Conservation (phyloP, 495 filamentous ascomycete species). For the Choiromyces venosus region DNA sequence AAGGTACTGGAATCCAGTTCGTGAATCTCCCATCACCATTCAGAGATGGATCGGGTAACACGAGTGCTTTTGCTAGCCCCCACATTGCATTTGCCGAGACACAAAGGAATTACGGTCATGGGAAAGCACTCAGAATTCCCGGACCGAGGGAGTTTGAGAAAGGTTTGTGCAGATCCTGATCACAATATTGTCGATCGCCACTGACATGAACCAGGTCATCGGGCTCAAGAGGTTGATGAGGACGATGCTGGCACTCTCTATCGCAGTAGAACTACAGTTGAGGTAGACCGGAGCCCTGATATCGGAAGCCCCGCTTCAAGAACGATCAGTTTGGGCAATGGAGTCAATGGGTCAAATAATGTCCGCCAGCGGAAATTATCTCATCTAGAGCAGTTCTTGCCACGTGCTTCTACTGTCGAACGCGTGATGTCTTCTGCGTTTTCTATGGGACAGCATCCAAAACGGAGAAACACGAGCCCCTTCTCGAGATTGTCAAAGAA, state of each 20-base stretch:
- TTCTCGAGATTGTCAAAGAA: constrained; percentile 31
- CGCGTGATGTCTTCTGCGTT: constrained; percentile 32
- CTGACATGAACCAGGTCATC: constrained; percentile 20
- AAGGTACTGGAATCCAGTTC: constrained; percentile 28
- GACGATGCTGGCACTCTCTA: constrained; percentile 34
- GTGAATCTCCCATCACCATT: constrained; percentile 21
- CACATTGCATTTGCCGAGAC: constrained; percentile 37
- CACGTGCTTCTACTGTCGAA: constrained; percentile 31
- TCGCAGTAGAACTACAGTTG: constrained; percentile 28
- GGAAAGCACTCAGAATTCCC: constrained; percentile 38
- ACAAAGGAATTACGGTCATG: constrained; percentile 13
- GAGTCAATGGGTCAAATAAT: constrained; percentile 29
- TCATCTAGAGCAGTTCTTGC: constrained; percentile 32
- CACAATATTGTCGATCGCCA: neutral
- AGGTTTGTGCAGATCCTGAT: constrained; percentile 8
- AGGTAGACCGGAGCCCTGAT: constrained; percentile 11
- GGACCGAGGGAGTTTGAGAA: constrained; percentile 41
- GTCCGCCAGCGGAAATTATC: constrained; percentile 33
- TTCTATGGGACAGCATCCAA: constrained; percentile 29
- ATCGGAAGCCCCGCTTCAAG: constrained; percentile 26
- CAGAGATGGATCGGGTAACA: neutral
- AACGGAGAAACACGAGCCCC: constrained; percentile 29
- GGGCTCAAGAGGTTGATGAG: constrained; percentile 39
- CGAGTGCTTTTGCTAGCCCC: constrained; percentile 5
- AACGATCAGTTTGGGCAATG: constrained; percentile 26